Evolutionary conservation across 2,329 filamentous ascomycete genomes (phyloP).

Genomic region (Dactylellina drechsleri): DNA sequence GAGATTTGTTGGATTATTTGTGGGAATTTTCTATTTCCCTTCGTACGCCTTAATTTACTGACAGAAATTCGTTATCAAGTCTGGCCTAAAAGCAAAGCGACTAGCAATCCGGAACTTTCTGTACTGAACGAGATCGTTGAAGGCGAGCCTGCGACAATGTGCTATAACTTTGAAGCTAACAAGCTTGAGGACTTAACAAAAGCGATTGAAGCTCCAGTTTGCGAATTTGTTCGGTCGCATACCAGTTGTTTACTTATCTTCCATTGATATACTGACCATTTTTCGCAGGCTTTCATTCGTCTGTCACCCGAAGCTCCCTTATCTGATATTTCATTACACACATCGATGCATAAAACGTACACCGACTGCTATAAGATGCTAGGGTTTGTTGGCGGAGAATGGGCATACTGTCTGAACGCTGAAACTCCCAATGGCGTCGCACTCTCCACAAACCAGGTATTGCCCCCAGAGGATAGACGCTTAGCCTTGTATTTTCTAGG

Average conservation of each 20-base stretch:
- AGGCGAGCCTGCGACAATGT: neutral
- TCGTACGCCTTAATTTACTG: neutral
- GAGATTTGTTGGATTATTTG: neutral
- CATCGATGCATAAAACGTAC: neutral
- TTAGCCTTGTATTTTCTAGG: constrained; percentile 3
- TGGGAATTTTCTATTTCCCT: neutral
- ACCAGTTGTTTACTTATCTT: neutral
- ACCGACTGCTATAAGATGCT: constrained; percentile 1
- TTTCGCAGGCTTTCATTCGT: neutral
- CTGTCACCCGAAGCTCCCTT: neutral
- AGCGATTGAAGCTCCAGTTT: neutral
- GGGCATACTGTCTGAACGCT: neutral
- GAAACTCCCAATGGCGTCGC: neutral
- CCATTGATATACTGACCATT: neutral
- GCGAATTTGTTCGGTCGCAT: neutral
- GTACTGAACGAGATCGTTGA: neutral
- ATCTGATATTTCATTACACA: neutral
- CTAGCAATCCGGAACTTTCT: neutral
- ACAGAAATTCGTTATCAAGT: neutral
- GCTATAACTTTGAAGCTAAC: neutral
- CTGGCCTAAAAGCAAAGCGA: neutral
- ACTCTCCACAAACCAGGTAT: neutral
- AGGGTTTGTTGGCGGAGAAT: neutral
- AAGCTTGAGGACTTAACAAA: neutral
- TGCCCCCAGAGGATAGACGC: neutral